phyloP scores from a whole-genome alignment of 176 grass and related monocot genomes.

The Bothriochloa decipiens region DNA sequence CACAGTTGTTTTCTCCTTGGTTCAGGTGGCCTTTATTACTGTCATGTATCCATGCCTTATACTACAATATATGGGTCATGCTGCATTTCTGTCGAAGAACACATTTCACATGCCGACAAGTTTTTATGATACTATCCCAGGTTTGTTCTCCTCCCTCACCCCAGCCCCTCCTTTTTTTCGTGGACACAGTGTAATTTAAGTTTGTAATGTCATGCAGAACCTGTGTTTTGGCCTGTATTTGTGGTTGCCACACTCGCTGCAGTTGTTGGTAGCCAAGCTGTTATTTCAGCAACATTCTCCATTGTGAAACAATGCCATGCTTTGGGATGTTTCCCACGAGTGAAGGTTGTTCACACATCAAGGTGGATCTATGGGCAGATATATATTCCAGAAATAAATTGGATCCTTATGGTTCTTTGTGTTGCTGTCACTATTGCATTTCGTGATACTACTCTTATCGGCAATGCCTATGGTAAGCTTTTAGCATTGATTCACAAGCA shows the following conservation, averaged over 20 bases:
- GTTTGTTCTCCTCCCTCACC: slow-evolving; percentile 42
- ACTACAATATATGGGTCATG: slow-evolving; percentile 99
- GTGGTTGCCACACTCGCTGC: slow-evolving; percentile 90
- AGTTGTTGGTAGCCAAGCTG: slow-evolving; percentile 93
- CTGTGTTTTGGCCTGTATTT: slow-evolving; percentile 91
- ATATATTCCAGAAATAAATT: slow-evolving; percentile 98
- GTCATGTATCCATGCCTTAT: slow-evolving; percentile 90
- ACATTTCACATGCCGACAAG: slow-evolving; percentile 47
- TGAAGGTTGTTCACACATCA: slow-evolving; percentile 96
- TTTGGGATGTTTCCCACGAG: slow-evolving; percentile 94
- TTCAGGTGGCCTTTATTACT: slow-evolving; percentile 82
- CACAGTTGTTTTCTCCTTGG: slow-evolving; percentile 37
- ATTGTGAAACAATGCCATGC: slow-evolving; percentile 97
- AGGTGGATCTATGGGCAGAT: slow-evolving; percentile 97
- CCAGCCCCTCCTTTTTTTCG: not conserved
- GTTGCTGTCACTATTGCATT: slow-evolving; percentile 85
- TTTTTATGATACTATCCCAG: slow-evolving; percentile 94
- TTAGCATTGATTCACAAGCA: not conserved
- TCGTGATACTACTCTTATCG: slow-evolving; percentile 83
- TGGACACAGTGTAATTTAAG: slow-evolving; percentile 15
- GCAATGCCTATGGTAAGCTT: slow-evolving; percentile 86
- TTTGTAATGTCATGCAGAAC: slow-evolving; percentile 57
- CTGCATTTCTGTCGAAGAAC: slow-evolving; percentile 94
- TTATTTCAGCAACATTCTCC: slow-evolving; percentile 97
- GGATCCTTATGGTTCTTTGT: slow-evolving; percentile 97